Conservation (phyloP, 2,329 filamentous ascomycete species). For the Seiridium cupressi region DNA sequence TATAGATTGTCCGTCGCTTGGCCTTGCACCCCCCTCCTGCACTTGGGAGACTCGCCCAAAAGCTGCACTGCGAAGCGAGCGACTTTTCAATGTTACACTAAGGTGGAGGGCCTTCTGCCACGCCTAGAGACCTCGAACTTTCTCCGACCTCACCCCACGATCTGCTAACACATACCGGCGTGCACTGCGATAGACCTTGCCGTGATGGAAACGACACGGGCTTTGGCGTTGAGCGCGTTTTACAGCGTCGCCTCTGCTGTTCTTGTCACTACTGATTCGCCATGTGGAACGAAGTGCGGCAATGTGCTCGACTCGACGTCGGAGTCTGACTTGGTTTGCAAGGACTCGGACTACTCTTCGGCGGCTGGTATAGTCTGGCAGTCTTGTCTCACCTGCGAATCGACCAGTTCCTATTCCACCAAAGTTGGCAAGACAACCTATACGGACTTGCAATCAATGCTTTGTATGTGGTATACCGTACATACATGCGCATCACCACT, state of each 20-base stretch:
- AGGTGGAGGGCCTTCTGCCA: background rate
- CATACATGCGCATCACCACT: background rate
- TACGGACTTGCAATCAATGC: conserved; percentile 51
- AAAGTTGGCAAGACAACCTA: conserved; percentile 28
- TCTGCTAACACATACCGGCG: conserved; percentile 1
- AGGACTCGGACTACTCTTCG: conserved; percentile 35
- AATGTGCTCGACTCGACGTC: conserved; percentile 49
- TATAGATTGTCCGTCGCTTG: no score
- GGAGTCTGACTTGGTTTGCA: conserved; percentile 46
- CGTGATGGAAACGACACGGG: conserved; percentile 15
- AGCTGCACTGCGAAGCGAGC: background rate
- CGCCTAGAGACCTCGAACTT: no score
- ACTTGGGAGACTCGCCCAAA: no score
- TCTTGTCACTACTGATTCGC: conserved; percentile 44
- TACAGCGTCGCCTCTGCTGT: conserved; percentile 29
- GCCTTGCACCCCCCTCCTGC: no score
- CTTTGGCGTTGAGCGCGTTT: conserved; percentile 15
- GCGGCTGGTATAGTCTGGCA: conserved; percentile 47
- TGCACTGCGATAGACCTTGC: background rate
- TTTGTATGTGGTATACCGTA: conserved; percentile 45
- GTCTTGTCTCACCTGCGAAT: conserved; percentile 51
- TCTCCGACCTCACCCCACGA: conserved; percentile 8
- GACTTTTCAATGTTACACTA: background rate
- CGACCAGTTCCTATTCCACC: conserved; percentile 44
- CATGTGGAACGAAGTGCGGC: conserved; percentile 50